Evolutionary conservation across 106 monocot genomes (phyloP), one percentile per base, ranked within the genome.

Genomic region (Alisma plantagoaquatica): DNA sequence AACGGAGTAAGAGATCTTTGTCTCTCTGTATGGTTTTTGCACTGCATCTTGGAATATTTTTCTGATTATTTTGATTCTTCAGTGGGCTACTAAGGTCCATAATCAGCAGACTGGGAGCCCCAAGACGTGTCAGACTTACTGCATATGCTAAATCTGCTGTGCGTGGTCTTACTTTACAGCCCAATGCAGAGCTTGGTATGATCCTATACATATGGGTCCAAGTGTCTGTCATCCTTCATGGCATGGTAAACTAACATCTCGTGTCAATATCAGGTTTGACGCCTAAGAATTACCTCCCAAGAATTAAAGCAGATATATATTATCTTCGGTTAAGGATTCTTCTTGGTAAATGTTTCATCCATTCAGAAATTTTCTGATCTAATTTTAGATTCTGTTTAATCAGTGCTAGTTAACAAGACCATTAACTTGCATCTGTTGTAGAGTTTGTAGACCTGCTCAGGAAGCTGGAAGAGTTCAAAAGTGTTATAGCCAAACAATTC

Each of bases 41-140:
- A 17, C 46, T 29, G 31, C 16, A 3, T 20, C 19, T 46, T 6
- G 8, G 1, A 60, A 46, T 22, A 24, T 21, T 29, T 2, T n/a
- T 4, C 27, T 45, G 16, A 41, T 53, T 53, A 2, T 23, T 20
- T 14, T 58, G 31, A 0, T 30, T 35, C 12, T 29, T 33, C 72
- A 88, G 94, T 65, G 88, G 84, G 43, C 38, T 84, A 41, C 47
- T 94, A 72, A 84, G 94, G 31, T 94, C 94, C 10, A 75, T 84
- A 56, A 27, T 78, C n/a, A 62, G 81, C 46, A 94, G 76, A 33
- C 66, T 94, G 8, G 88, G 94, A 20, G 84, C 73, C 27, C 73
- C 80, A 41, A 63, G 73, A 6, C 80, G 46, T 55, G 61, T 84
- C 2, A 74, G 87, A 10, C 80, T 88, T 45, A 70, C 83, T 45